These are phyloP conservation scores for Globisporangium polare DNA, from an alignment of 352 stramenopile species.

Conservation along the genomic window DNA sequence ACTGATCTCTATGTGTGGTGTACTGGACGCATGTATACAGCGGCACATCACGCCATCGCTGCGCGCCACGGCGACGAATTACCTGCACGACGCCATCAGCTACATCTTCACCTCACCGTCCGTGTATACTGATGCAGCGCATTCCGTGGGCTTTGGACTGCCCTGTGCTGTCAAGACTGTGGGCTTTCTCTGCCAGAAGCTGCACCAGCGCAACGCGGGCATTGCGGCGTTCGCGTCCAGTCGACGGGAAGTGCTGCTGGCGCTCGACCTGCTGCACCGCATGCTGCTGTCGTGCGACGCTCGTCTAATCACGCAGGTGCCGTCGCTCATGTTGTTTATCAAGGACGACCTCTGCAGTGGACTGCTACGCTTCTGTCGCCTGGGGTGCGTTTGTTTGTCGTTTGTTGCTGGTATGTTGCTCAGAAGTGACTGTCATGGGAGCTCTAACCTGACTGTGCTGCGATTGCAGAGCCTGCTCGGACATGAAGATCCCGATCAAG, in stretches of 20 bases:
- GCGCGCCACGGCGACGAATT: slow-evolving; percentile 56
- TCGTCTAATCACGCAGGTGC: slow-evolving; percentile 39
- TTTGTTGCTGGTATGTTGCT: background rate
- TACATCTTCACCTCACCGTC: slow-evolving; percentile 59
- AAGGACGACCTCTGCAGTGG: slow-evolving; percentile 81
- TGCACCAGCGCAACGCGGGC: slow-evolving; percentile 41
- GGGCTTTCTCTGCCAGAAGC: slow-evolving; percentile 79
- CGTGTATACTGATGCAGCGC: slow-evolving; percentile 36
- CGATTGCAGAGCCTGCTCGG: slow-evolving; percentile 33
- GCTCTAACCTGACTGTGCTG: background rate
- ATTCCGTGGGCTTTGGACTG: slow-evolving; percentile 44
- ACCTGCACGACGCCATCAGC: slow-evolving; percentile 55
- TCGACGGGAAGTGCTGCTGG: slow-evolving; percentile 64
- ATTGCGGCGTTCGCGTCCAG: slow-evolving; percentile 14
- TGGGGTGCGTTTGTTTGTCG: slow-evolving; percentile 36
- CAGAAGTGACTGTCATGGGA: no score
- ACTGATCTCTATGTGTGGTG: background rate
- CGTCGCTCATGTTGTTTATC: slow-evolving; percentile 76
- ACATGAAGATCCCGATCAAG: slow-evolving; percentile 51
- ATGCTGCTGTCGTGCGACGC: slow-evolving; percentile 53
- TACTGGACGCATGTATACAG: slow-evolving; percentile 18
- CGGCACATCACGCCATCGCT: slow-evolving; percentile 58
- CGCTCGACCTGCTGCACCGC: slow-evolving; percentile 59
- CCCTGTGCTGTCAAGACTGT: slow-evolving; percentile 77
- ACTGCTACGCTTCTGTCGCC: slow-evolving; percentile 64